Conservation (phyloP, 2,329 filamentous ascomycete species). For the Scedosporium boydii region DNA sequence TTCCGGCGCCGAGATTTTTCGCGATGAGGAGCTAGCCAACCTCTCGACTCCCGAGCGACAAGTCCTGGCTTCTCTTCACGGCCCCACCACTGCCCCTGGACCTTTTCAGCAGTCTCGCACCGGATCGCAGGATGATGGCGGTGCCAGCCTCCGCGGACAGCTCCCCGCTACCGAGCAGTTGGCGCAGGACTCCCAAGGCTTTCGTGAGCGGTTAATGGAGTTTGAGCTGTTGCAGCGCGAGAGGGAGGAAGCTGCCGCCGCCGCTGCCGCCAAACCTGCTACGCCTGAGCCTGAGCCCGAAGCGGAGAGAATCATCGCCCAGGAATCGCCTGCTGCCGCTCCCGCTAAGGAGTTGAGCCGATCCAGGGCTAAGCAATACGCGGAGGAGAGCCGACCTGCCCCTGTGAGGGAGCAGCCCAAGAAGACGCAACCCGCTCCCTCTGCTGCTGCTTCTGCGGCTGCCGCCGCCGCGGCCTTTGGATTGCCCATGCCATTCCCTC, state of each 20-base stretch:
- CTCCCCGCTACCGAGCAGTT: slow-evolving; percentile 43
- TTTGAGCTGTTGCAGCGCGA: slow-evolving; percentile 73
- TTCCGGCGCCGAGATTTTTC: slow-evolving; percentile 41
- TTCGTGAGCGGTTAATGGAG: slow-evolving; percentile 66
- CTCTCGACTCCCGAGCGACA: slow-evolving; percentile 46
- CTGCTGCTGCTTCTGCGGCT: neutral
- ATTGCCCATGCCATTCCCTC: slow-evolving; percentile 67
- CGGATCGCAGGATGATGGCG: neutral
- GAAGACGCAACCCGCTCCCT: neutral
- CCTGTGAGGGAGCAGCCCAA: slow-evolving; percentile 7
- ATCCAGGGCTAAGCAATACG: neutral
- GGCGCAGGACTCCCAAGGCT: slow-evolving; percentile 46
- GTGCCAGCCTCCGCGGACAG: slow-evolving; percentile 15
- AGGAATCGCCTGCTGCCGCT: neutral
- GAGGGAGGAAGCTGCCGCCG: slow-evolving; percentile 47
- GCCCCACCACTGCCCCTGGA: slow-evolving; percentile 10
- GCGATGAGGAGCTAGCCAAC: slow-evolving; percentile 67
- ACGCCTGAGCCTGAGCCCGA: slow-evolving; percentile 8
- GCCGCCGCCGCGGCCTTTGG: slow-evolving; percentile 29
- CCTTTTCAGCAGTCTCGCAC: neutral
- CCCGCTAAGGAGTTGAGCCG: neutral
- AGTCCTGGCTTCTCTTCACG: slow-evolving; percentile 34
- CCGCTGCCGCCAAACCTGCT: slow-evolving; percentile 19
- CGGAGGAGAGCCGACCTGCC: neutral
- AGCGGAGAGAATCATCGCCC: neutral